phyloP scores from a whole-genome alignment of 768 basidiomycete species.

The Suillus clintonianus region DNA sequence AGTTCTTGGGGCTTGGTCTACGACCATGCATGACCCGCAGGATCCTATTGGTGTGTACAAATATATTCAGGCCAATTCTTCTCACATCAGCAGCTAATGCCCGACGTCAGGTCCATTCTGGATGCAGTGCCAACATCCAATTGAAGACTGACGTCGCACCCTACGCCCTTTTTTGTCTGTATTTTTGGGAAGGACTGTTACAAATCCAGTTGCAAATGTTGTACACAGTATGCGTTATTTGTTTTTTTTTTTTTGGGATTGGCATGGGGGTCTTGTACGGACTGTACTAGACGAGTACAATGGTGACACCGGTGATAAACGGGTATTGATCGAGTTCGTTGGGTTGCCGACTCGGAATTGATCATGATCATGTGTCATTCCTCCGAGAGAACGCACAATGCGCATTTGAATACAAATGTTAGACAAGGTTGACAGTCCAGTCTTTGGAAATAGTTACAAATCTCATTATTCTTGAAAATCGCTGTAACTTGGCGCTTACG shows the following conservation, averaged over 20 bases:
- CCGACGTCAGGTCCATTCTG: constrained; percentile 26
- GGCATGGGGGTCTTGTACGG: too few species aligned
- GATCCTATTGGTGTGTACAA: constrained; percentile 46
- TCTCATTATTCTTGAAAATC: too few species aligned
- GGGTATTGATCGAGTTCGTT: background rate
- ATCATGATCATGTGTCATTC: background rate
- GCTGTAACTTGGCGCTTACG: background rate
- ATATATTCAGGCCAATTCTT: background rate
- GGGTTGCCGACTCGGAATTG: background rate
- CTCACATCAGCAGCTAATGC: background rate
- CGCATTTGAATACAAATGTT: background rate
- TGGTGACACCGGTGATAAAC: too few species aligned
- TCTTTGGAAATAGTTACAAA: too few species aligned
- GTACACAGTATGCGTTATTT: background rate
- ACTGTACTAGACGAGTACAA: background rate
- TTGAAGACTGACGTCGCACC: constrained; percentile 18
- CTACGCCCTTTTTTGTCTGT: background rate
- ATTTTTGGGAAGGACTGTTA: background rate
- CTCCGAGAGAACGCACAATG: background rate
- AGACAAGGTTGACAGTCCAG: background rate
- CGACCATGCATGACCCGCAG: constrained; percentile 44
- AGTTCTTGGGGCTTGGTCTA: constrained; percentile 56
- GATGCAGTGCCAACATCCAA: constrained; percentile 24
- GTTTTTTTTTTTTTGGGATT: background rate
- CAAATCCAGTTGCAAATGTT: background rate